These are phyloP conservation scores for Peterozyma toletana DNA, from an alignment of 805 yeast species.

Conservation along the genomic window DNA sequence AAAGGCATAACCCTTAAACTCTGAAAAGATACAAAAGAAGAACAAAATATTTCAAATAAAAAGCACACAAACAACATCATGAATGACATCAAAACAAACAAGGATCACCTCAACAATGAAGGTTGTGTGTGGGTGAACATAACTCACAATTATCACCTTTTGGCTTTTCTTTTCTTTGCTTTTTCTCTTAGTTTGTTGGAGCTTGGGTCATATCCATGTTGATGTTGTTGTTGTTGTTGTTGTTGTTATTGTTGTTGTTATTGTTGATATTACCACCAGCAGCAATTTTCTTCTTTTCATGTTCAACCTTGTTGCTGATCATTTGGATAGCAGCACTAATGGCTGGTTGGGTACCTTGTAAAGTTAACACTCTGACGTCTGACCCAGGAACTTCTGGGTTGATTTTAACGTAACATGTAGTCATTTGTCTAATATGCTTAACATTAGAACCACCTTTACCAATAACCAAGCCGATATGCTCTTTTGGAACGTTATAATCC, in stretches of 20 bases:
- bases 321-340: constrained; percentile 68
- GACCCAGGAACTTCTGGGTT: constrained; percentile 50
- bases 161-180: too few relatives aligned
- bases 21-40: too few relatives aligned
- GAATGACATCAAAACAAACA: too few relatives aligned
- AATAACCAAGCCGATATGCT: constrained; percentile 75
- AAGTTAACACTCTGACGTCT: constrained; percentile 55
- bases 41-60: too few relatives aligned
- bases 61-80: too few relatives aligned
- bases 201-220: neutral
- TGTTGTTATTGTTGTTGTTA: constrained; percentile 13
- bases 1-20: too few relatives aligned
- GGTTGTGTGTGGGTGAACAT: too few relatives aligned
- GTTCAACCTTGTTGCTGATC: constrained; percentile 65
- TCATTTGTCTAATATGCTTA: constrained; percentile 64
- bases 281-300: constrained; percentile 37
- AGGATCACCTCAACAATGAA: too few relatives aligned
- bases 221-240: neutral
- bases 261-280: neutral
- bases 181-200: too few relatives aligned
- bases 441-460: constrained; percentile 84
- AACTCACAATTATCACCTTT: too few relatives aligned
- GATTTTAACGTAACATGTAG: constrained; percentile 72
- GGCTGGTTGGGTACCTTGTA: constrained; percentile 60
- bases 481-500: constrained; percentile 69